These are phyloP conservation scores for Smithsoniella earleae DNA, from an alignment of 163 green algal species.

Conservation along the genomic window DNA sequence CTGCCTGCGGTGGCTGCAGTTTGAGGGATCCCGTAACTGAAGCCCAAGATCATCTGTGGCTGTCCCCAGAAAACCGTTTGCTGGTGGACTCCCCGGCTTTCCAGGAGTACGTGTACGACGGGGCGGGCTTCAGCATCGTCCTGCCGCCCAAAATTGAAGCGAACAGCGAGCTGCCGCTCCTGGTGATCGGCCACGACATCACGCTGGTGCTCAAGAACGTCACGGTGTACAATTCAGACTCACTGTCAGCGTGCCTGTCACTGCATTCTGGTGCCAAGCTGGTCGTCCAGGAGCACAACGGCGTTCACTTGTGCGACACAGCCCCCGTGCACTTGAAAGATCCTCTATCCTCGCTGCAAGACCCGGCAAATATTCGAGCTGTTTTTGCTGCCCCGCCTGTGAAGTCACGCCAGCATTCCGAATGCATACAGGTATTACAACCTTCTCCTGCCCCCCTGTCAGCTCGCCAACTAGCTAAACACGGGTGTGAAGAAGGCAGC, in stretches of 20 bases:
- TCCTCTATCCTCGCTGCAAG: neutral
- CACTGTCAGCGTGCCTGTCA: constrained; percentile 56
- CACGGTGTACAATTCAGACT: constrained; percentile 53
- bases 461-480: too few species aligned
- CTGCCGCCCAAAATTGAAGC: constrained; percentile 53
- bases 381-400: neutral
- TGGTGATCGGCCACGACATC: constrained; percentile 59
- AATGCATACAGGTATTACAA: neutral
- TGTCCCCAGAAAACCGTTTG: constrained; percentile 63
- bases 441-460: too few species aligned
- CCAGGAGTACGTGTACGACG: constrained; percentile 57
- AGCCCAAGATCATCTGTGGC: constrained; percentile 54
- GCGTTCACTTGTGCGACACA: constrained; percentile 36
- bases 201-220: constrained; percentile 66
- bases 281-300: constrained; percentile 48
- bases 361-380: neutral
- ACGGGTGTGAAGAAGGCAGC: neutral
- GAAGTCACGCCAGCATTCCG: neutral
- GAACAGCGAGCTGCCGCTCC: constrained; percentile 59
- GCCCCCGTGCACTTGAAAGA: constrained; percentile 9
- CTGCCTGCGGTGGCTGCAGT: neutral
- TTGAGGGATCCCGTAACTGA: constrained; percentile 5
- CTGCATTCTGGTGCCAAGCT: constrained; percentile 55
- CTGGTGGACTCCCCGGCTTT: constrained; percentile 60
- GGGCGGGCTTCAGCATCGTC: constrained; percentile 56